Evolutionary conservation across 1,284 basidiomycete species (phyloP).

Genomic region (Xanthoconium separans): DNA sequence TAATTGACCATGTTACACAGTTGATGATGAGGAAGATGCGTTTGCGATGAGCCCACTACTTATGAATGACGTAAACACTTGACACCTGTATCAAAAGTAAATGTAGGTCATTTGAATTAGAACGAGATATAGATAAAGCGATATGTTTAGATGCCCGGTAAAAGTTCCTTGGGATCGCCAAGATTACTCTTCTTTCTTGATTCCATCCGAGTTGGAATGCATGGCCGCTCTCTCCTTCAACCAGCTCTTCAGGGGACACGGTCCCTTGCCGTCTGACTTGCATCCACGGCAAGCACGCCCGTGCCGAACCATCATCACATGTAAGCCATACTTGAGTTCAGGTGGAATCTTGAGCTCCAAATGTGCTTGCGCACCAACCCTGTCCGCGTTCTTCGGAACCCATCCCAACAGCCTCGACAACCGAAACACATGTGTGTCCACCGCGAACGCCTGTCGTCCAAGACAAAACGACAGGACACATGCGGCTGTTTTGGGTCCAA

Average conservation of each 20-base stretch:
- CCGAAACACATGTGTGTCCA: constrained; percentile 75
- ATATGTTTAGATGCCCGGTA: neutral
- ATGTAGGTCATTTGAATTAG: too few species aligned
- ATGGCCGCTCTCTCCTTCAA: constrained; percentile 10
- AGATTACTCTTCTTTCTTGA: neutral
- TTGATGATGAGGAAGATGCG: constrained; percentile 3
- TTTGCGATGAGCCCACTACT: constrained; percentile 7
- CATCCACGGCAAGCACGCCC: constrained; percentile 57
- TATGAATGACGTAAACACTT: neutral
- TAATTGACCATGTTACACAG: neutral
- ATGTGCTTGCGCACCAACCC: constrained; percentile 70
- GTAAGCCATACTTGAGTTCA: constrained; percentile 68
- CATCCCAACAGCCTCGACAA: constrained; percentile 66
- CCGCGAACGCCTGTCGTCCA: constrained; percentile 70
- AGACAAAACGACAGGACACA: constrained; percentile 81
- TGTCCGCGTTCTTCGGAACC: constrained; percentile 61
- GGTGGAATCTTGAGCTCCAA: constrained; percentile 62
- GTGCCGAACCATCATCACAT: constrained; percentile 70
- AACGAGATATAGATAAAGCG: neutral
- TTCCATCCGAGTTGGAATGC: neutral
- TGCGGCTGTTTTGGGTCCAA: constrained; percentile 78
- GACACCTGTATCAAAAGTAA: neutral
- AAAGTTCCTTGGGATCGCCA: neutral
- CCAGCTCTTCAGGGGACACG: constrained; percentile 30
- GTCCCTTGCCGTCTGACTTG: constrained; percentile 35